Percentiles rank a stretch among this genome's conserved stretches.
Conservation (phyloP, 176 grass and related monocot species). For the Triticum monococcum region DNA sequence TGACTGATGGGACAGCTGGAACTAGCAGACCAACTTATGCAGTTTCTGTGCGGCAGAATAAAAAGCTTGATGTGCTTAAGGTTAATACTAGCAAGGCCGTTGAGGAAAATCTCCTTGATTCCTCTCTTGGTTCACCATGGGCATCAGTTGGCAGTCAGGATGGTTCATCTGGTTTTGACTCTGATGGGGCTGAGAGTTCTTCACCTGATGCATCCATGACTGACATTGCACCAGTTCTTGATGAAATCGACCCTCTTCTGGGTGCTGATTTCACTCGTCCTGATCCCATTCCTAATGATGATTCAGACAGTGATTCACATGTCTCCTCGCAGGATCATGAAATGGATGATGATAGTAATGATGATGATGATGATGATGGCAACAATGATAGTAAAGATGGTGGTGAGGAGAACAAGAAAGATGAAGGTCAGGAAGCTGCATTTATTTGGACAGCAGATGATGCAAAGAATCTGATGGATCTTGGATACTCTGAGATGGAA, state of each 20-base stretch:
- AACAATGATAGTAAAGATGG: constrained; percentile 45
- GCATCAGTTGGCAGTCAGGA: constrained; percentile 55
- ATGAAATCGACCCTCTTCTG: constrained; percentile 87
- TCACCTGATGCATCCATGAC: constrained; percentile 78
- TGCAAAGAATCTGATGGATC: constrained; percentile 92
- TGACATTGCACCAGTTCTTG: constrained; percentile 73
- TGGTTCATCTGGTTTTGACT: constrained; percentile 71
- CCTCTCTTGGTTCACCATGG: constrained; percentile 61
- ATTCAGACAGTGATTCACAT: constrained; percentile 58
- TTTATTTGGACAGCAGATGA: constrained; percentile 93
- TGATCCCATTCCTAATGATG: constrained; percentile 33
- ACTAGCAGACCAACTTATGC: constrained; percentile 23
- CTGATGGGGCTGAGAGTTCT: constrained; percentile 69
- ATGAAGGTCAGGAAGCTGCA: constrained; percentile 50
- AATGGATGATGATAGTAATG: constrained; percentile 62
- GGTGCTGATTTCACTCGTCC: constrained; percentile 35
- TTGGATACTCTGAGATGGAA: constrained; percentile 90
- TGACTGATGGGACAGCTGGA: constrained; percentile 16
- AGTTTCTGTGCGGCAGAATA: neutral
- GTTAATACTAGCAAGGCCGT: constrained; percentile 23
- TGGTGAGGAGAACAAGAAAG: constrained; percentile 57
- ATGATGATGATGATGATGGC: constrained; percentile 23
- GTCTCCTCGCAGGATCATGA: constrained; percentile 54
- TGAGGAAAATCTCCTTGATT: constrained; percentile 39
- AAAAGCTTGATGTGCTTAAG: constrained; percentile 11